Evolutionary conservation across 2,329 filamentous ascomycete genomes (phyloP).

Genomic region (Penicillium sp.): DNA sequence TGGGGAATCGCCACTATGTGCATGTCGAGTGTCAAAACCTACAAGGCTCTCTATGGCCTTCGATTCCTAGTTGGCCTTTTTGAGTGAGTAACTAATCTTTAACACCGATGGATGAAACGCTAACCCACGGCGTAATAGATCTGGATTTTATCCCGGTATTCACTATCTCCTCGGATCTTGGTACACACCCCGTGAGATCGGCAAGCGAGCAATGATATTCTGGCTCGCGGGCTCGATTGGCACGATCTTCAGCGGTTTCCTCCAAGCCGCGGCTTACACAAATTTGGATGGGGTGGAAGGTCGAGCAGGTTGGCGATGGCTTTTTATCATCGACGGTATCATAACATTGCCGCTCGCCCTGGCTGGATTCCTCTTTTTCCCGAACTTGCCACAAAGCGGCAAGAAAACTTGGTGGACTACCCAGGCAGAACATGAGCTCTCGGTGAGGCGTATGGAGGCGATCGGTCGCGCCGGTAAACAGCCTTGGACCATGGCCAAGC

Average conservation of each 20-base stretch:
- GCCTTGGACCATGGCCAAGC: conserved; percentile 38
- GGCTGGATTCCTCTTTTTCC: conserved; percentile 24
- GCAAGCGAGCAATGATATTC: conserved; percentile 25
- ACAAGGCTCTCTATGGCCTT: conserved; percentile 22
- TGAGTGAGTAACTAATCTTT: conserved; percentile 15
- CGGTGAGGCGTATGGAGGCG: conserved; percentile 32
- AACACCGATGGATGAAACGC: neutral
- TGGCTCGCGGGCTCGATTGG: conserved; percentile 23
- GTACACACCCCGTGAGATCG: conserved; percentile 27
- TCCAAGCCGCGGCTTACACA: conserved; percentile 23
- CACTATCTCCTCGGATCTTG: conserved; percentile 28
- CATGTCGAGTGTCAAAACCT: conserved; percentile 24
- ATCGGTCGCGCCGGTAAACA: conserved; percentile 39
- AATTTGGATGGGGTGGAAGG: conserved; percentile 24
- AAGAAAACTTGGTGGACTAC: conserved; percentile 26
- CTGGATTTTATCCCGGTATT: conserved; percentile 26
- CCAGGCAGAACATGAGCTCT: conserved; percentile 23
- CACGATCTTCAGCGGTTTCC: conserved; percentile 23
- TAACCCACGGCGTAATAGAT: conserved; percentile 2
- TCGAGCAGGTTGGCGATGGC: conserved; percentile 28
- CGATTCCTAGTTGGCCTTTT: conserved; percentile 31
- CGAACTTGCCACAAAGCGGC: conserved; percentile 21
- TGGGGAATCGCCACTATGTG: conserved; percentile 28
- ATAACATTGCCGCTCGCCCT: conserved; percentile 26
- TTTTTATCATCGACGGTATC: conserved; percentile 29